Evolutionary conservation across 2,329 filamentous ascomycete species (phyloP).

Genomic region (Stagonosporopsis cucurbitacearum): DNA sequence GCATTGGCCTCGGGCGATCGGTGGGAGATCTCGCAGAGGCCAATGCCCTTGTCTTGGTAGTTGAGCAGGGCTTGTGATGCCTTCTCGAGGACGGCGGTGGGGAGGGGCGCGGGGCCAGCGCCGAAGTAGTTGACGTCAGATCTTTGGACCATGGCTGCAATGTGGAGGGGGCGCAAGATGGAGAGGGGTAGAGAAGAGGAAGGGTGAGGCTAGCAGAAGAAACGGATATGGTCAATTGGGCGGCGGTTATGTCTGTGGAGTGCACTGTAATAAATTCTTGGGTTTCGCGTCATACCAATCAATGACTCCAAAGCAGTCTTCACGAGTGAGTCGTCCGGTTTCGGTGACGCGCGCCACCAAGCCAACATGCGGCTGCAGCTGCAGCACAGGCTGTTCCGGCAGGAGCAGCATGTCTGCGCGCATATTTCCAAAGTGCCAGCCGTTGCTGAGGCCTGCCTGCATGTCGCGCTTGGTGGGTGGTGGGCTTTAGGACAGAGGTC

Average conservation of each 20-base stretch:
- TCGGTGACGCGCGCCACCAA: conserved; percentile 21
- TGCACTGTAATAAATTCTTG: conserved; percentile 25
- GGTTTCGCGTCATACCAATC: conserved; percentile 31
- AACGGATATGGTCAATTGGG: conserved; percentile 8
- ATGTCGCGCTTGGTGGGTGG: conserved; percentile 9
- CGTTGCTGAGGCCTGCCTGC: conserved; percentile 12
- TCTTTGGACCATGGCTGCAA: conserved; percentile 68
- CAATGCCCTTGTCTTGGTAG: conserved; percentile 80
- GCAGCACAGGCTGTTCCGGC: conserved; percentile 3
- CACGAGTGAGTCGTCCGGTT: conserved; percentile 26
- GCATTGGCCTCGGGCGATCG: conserved; percentile 78
- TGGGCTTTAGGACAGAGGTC: conserved; percentile 32
- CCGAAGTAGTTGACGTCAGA: conserved; percentile 85
- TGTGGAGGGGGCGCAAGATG: conserved; percentile 2
- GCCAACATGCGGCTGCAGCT: neutral
- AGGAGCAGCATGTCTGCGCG: conserved; percentile 6
- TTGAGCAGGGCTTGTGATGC: conserved; percentile 81
- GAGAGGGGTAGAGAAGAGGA: conserved; percentile 13
- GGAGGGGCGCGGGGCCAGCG: conserved; percentile 86
- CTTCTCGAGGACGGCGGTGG: conserved; percentile 78
- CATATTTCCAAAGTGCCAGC: conserved; percentile 12
- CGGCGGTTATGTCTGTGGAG: conserved; percentile 19
- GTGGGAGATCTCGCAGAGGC: conserved; percentile 89
- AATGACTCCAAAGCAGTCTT: conserved; percentile 35
- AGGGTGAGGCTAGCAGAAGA: conserved; percentile 6